Evolutionary conservation across 768 basidiomycete genomes (phyloP).

Genomic region (Zangia roseola): DNA sequence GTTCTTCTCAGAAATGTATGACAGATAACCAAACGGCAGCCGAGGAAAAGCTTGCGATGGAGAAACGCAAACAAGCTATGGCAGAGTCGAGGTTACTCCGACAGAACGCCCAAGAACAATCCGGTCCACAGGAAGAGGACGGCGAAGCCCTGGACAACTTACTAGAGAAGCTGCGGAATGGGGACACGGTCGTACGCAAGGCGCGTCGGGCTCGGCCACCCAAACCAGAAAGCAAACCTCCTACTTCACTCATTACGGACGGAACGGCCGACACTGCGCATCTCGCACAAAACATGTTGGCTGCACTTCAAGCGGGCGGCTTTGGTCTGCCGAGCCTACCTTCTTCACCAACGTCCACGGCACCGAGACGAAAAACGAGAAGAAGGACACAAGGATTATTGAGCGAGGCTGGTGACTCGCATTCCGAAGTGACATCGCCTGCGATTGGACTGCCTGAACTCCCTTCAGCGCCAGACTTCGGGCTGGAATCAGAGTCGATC

Average conservation of each 20-base stretch:
- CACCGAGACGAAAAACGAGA: slow-evolving; percentile 28
- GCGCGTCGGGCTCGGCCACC: slow-evolving; percentile 46
- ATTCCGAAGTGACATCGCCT: slow-evolving; percentile 27
- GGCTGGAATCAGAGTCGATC: slow-evolving; percentile 24
- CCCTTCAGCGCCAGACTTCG: slow-evolving; percentile 28
- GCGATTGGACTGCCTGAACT: slow-evolving; percentile 23
- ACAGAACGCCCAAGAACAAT: slow-evolving; percentile 45
- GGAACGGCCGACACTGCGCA: slow-evolving; percentile 43
- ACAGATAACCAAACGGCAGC: slow-evolving; percentile 70
- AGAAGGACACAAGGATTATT: slow-evolving; percentile 36
- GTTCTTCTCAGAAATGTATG: slow-evolving; percentile 74
- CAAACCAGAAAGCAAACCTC: slow-evolving; percentile 35
- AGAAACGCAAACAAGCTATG: slow-evolving; percentile 66
- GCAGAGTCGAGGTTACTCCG: slow-evolving; percentile 62
- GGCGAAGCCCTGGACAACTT: slow-evolving; percentile 62
- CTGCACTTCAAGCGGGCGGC: slow-evolving; percentile 68
- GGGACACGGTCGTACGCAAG: slow-evolving; percentile 60
- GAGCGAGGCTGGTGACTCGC: slow-evolving; percentile 33
- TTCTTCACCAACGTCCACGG: slow-evolving; percentile 45
- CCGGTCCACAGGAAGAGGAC: slow-evolving; percentile 54
- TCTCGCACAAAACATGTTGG: slow-evolving; percentile 73
- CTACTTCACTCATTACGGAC: slow-evolving; percentile 17
- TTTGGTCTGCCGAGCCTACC: slow-evolving; percentile 48
- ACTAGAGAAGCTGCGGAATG: slow-evolving; percentile 68
- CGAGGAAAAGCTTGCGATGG: slow-evolving; percentile 65